Evolutionary conservation across 805 yeast genomes (phyloP), one percentile per base, ranked within the genome.

Genomic region (Kazachstania viticola): DNA sequence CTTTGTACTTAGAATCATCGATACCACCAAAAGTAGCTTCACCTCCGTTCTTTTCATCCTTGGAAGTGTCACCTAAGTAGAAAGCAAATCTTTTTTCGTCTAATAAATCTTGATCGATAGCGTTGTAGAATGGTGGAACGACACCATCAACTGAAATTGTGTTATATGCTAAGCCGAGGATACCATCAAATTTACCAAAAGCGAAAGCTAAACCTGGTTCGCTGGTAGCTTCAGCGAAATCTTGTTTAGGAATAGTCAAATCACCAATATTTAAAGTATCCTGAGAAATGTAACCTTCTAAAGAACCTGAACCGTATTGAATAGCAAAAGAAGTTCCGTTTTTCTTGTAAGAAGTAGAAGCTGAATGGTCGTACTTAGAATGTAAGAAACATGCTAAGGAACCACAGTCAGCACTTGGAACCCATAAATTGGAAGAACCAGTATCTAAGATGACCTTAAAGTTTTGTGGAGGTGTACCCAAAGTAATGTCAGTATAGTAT

Each of bases 191-290:
- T 64, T 91, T 88, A 60, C 95, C 98, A 61, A 91, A 91, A 32
- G 98, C 97, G 64, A 91, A 91, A 0, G 96, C 91, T 45, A 91
- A 71, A 35, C 98, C 98, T 27, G 97, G 97, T 67, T 91, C 98
- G 48, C 74, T 73, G 37, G 98, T 91, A 41, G 95, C 88, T 69
- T 91, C 98, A 39, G 94, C 97, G 55, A 91, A 91, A 56, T 79
- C 94, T 66, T 88, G 97, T 43, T 78, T 64, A 44, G 85, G 79
- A 52, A 91, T 87, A 34, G 66, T 61, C 62, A 91, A 73, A 28
- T 53, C 60, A 38, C 96, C 97, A 42, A 91, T 63, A 39, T 71
- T 64, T 48, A 91, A 62, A 27, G 75, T 65, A 56, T 91, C 98
- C 56, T 80, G 80, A 26, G 96, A 85, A 25, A 91, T 77, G 58